Evolutionary conservation across 345 rosid genomes (phyloP), one percentile per base, ranked within the genome.

Genomic region (Jatropha curcas): DNA sequence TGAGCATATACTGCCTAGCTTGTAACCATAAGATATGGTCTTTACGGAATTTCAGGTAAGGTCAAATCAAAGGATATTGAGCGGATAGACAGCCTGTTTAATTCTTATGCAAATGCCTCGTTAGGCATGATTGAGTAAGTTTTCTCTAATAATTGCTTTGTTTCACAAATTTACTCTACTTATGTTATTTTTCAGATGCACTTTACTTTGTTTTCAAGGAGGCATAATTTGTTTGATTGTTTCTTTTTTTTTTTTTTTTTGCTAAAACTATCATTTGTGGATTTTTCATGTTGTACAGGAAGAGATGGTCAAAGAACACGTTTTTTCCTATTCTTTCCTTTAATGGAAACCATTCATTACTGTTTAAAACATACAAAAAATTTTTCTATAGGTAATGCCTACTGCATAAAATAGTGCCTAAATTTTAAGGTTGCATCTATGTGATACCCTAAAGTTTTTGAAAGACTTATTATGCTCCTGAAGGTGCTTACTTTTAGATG

Each of bases 61-160:
- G 63, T 60, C 75, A 80, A 73, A 68, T 39, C 60, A 51, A 82
- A 70, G 76, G 74, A 37, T 43, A 20, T 30, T 17, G 78, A 51
- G 20, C 68, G 56, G 72, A 30, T 84, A 46, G 84, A 76, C 68
- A 28, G n/a, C 46, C 55, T 84, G 53, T 86, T 84, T 64, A 61
- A 67, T 72, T 30, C 71, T 45, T 86, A 86, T 71, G 88, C 83
- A 4, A 82, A 84, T 60, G 66, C 52, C 50, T 74, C 82, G 22
- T 56, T 53, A 12, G 85, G 81, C 35, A 60, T 82, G 76, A 86
- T 86, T 59, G 88, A 82, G 90, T 86, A 79, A 81, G 88, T 77
- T 60, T 59, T 52, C 19, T 62, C 24, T 34, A 22, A 35, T 57
- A n/a, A 24, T 19, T 19, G 31, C 35, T 20, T 60, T 8, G 0